A percentile compares a stretch with the other conserved stretches of the same genome.
phyloP scores from a whole-genome alignment of 371 early-diverging fungal genomes.

The Rhizopus arrhizus region DNA sequence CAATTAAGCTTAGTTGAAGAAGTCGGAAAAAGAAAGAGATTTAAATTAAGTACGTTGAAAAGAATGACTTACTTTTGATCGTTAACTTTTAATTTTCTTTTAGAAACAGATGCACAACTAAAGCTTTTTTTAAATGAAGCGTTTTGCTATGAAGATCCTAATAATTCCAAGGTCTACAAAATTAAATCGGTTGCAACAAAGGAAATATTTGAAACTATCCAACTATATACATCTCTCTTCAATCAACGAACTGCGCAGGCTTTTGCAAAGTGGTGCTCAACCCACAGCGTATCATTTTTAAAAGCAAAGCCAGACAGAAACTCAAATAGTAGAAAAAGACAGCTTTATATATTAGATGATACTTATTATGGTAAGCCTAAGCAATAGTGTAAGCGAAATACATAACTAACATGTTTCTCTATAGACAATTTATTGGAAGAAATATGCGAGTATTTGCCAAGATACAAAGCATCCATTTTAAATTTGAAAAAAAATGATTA shows the following conservation, averaged over 20 bases:
- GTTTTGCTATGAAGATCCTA: constrained; percentile 18
- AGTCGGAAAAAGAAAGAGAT: constrained; percentile 8
- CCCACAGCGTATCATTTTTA: constrained; percentile 15
- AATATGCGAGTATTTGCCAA: constrained; percentile 11
- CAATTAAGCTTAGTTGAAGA: constrained; percentile 7
- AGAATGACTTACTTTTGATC: neutral
- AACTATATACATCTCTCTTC: constrained; percentile 16
- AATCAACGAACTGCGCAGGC: constrained; percentile 13
- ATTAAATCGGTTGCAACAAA: constrained; percentile 11
- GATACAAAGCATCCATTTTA: constrained; percentile 11
- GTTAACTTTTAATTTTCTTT: constrained; percentile 17
- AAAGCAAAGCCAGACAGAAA: constrained; percentile 27
- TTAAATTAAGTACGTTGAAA: constrained; percentile 9
- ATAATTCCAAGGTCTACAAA: constrained; percentile 17
- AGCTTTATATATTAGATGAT: constrained; percentile 25
- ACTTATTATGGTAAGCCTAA: constrained; percentile 25
- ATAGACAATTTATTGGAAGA: constrained; percentile 14
- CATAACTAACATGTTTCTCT: constrained; percentile 19
- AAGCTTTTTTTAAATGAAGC: constrained; percentile 12
- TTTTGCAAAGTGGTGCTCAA: constrained; percentile 20
- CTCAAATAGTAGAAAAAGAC: constrained; percentile 24
- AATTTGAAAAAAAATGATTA: constrained; percentile 16
- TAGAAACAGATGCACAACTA: constrained; percentile 18
- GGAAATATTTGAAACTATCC: constrained; percentile 15
- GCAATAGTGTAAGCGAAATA: constrained; percentile 28